A percentile compares a stretch with the other conserved stretches of the same genome.
Evolutionary conservation across 2,329 filamentous ascomycete genomes (phyloP).

Genomic region (Ampelomyces quisqualis): DNA sequence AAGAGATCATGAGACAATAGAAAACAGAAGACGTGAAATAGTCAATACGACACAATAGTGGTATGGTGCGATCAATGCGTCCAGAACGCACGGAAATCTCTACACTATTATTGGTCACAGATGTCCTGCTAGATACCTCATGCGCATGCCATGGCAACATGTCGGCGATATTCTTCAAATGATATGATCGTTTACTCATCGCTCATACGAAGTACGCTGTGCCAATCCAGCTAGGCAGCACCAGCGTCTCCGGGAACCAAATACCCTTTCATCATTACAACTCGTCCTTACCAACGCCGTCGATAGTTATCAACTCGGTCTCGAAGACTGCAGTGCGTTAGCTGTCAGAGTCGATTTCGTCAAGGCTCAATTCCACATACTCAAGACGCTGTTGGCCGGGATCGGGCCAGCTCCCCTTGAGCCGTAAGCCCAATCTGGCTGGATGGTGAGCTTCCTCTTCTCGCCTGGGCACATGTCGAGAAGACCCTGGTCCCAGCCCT

Average conservation of each 20-base stretch:
- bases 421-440: conserved; percentile 83
- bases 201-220: neutral
- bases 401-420: conserved; percentile 78
- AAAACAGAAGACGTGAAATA: neutral
- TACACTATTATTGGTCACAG: no score
- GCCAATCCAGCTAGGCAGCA: neutral
- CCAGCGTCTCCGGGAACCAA: neutral
- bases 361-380: conserved; percentile 49
- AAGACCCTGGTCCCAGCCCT: conserved; percentile 92
- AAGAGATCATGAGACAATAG: neutral
- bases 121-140: no score
- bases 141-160: no score
- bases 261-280: conserved; percentile 25
- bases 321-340: conserved; percentile 68
- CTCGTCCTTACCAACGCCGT: conserved; percentile 61
- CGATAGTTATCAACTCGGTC: conserved; percentile 83
- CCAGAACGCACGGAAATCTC: no score
- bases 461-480: conserved; percentile 96
- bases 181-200: neutral
- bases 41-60: no score
- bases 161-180: no score
- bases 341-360: conserved; percentile 1
- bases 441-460: conserved; percentile 87
- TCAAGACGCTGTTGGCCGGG: conserved; percentile 76
- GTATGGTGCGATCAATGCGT: no score